Conservation (phyloP, 2,329 filamentous ascomycete species). For the Davidsoniella neocaledoniae region DNA sequence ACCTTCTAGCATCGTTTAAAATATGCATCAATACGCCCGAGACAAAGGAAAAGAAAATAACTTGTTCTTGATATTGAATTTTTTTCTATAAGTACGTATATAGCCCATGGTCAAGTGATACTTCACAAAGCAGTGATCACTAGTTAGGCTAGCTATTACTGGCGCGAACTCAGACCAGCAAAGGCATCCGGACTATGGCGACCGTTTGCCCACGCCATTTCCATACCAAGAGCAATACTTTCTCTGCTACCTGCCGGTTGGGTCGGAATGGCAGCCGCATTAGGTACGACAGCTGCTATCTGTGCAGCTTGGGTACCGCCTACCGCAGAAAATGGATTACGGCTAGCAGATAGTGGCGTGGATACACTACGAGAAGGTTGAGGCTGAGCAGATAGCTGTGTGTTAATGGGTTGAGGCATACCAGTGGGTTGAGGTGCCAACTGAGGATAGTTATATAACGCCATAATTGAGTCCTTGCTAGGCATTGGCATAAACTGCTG, state of each 20-base stretch:
- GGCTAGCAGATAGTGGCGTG: slow-evolving; percentile 25
- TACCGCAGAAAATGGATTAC: slow-evolving; percentile 37
- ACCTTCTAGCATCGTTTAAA: too few species aligned
- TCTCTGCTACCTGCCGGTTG: slow-evolving; percentile 38
- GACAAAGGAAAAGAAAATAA: neutral
- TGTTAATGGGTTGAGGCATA: slow-evolving; percentile 1
- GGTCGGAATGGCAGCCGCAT: slow-evolving; percentile 22
- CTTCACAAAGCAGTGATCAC: too few species aligned
- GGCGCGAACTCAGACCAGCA: slow-evolving; percentile 52
- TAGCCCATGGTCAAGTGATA: too few species aligned
- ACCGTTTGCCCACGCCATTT: slow-evolving; percentile 49
- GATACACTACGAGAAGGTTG: slow-evolving; percentile 18
- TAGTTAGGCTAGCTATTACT: slow-evolving; percentile 15
- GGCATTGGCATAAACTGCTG: slow-evolving; percentile 25
- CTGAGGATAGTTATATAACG: slow-evolving; percentile 48
- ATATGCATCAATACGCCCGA: too few species aligned
- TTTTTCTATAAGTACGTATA: too few species aligned
- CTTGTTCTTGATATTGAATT: neutral
- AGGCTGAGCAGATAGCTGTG: slow-evolving; percentile 13
- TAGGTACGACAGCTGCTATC: slow-evolving; percentile 14
- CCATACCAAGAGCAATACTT: slow-evolving; percentile 49
- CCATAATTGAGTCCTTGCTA: slow-evolving; percentile 60
- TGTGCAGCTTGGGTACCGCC: slow-evolving; percentile 16
- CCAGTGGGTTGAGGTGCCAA: slow-evolving; percentile 13
- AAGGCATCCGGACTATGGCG: slow-evolving; percentile 68